Conservation (phyloP, 495 filamentous ascomycete genomes). For the Amniculicola lignicola region DNA sequence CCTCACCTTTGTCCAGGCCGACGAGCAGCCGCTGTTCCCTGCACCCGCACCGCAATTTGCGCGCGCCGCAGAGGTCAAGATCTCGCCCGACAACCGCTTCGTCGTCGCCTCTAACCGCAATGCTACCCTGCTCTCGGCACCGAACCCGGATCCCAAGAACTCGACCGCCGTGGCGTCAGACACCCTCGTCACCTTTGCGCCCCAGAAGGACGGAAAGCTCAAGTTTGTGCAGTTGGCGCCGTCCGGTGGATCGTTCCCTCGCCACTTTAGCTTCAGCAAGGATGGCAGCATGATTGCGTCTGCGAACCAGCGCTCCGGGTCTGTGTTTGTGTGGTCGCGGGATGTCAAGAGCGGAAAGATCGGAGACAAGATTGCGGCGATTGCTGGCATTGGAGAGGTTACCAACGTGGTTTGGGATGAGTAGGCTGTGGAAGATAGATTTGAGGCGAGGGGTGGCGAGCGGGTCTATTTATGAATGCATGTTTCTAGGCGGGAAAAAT, state of each 20-base stretch:
- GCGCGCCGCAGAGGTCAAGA: constrained; percentile 55
- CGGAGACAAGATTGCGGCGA: constrained; percentile 32
- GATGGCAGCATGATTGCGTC: constrained; percentile 40
- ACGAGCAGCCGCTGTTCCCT: constrained; percentile 33
- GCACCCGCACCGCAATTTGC: constrained; percentile 36
- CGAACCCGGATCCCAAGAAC: constrained; percentile 34
- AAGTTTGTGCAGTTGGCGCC: constrained; percentile 40
- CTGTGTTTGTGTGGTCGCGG: constrained; percentile 33
- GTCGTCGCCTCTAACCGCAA: constrained; percentile 62
- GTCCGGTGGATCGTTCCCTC: constrained; percentile 43
- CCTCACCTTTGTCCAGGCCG: constrained; percentile 35
- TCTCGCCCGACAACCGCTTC: constrained; percentile 61
- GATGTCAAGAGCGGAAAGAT: constrained; percentile 37
- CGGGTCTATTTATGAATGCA: no score
- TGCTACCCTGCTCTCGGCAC: constrained; percentile 48
- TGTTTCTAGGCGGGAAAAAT: no score
- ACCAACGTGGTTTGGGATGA: constrained; percentile 42
- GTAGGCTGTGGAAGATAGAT: constrained; percentile 5
- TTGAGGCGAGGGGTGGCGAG: neutral
- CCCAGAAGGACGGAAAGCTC: constrained; percentile 33
- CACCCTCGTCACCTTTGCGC: constrained; percentile 45
- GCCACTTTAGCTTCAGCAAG: constrained; percentile 42
- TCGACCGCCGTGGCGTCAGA: constrained; percentile 40
- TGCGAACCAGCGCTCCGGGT: constrained; percentile 34
- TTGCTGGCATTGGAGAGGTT: constrained; percentile 24